Evolutionary conservation across 768 basidiomycete species (phyloP), one percentile per base, ranked within the genome.

Genomic region (Tricholoma sp.): DNA sequence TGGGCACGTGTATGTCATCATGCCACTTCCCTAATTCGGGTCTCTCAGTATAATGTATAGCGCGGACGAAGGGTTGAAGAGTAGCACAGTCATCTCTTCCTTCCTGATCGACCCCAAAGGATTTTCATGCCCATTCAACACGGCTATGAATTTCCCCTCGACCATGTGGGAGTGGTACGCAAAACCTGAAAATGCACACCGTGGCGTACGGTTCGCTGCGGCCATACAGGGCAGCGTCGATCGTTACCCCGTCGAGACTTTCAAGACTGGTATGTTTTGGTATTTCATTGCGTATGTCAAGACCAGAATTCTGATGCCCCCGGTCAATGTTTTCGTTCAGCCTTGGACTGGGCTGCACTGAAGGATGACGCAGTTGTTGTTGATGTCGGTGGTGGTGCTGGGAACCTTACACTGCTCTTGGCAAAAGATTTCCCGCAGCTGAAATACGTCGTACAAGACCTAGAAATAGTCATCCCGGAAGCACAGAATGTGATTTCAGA

Each of bases 371-470:
- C 59, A 19, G 50, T 65, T 18, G 54, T 71, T 14, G 71, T 73
- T 3, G 71, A 73, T 34, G 70, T 77, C 4, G 76, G 75, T 7
- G 74, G 74, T 14, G 68, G 70, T 37, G 56, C 71, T n/a, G 76
- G 76, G 1, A 63, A 66, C 8, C 62, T 67, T 8, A 66, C 69
- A 0, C 58, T 75, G 16, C 59, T 59, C 11, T 46, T 76, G n/a
- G 59, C 64, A 2, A 68, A 71, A 46, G 64, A 59, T 1, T 68
- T 66, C 58, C 69, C 71, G 7, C 63, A 74, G 27, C 58, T 74
- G 11, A 63, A 64, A 16, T 71, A 69, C 43, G 59, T 75, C 31
- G 65, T 76, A 12, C 75, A 78, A 59, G 76, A 75, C 60, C 67
- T 72, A 4, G 63, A 60, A 6, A 60, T 5, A 34, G 61, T 63